Evolutionary conservation across 176 grass and related monocot genomes (phyloP).

Genomic region (Oryza rufipogon): DNA sequence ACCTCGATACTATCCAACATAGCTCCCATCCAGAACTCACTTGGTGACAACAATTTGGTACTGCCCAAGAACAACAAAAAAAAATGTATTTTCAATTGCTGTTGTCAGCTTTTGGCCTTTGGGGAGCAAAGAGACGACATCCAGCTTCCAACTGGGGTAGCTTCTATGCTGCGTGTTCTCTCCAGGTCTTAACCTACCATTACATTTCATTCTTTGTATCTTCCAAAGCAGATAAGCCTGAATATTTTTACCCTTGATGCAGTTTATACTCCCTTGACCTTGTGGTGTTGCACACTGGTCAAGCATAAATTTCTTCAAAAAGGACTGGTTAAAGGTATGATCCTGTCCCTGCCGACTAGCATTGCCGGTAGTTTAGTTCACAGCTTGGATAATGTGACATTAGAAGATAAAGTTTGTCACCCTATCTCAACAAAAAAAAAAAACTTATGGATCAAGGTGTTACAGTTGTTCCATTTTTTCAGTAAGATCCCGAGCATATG

Average conservation of each 20-base stretch:
- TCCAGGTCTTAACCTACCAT: slow-evolving; percentile 22
- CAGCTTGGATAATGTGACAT: slow-evolving; percentile 13
- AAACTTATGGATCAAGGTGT: not conserved
- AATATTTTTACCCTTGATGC: slow-evolving; percentile 25
- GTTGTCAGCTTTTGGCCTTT: slow-evolving; percentile 35
- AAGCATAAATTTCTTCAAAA: slow-evolving; percentile 26
- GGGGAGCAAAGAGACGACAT: slow-evolving; percentile 35
- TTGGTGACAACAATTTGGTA: slow-evolving; percentile 32
- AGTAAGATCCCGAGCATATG: not conserved
- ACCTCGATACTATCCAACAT: slow-evolving; percentile 19
- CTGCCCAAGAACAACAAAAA: slow-evolving; percentile 1
- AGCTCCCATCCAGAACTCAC: not conserved
- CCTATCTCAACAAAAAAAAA: not conserved
- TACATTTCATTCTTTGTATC: slow-evolving; percentile 21
- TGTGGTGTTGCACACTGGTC: slow-evolving; percentile 10
- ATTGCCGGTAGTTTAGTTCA: not conserved
- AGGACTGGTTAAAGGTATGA: slow-evolving; percentile 17
- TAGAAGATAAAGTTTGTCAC: not conserved
- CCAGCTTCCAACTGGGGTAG: slow-evolving; percentile 42
- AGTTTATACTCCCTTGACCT: slow-evolving; percentile 25
- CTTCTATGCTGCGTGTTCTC: slow-evolving; percentile 26
- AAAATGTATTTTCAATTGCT: not conserved
- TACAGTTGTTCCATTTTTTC: not conserved
- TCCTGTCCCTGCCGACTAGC: slow-evolving; percentile 9
- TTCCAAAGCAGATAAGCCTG: slow-evolving; percentile 14